Conservation (phyloP, 176 grass and related monocot genomes). For the Eleusine coracana region DNA sequence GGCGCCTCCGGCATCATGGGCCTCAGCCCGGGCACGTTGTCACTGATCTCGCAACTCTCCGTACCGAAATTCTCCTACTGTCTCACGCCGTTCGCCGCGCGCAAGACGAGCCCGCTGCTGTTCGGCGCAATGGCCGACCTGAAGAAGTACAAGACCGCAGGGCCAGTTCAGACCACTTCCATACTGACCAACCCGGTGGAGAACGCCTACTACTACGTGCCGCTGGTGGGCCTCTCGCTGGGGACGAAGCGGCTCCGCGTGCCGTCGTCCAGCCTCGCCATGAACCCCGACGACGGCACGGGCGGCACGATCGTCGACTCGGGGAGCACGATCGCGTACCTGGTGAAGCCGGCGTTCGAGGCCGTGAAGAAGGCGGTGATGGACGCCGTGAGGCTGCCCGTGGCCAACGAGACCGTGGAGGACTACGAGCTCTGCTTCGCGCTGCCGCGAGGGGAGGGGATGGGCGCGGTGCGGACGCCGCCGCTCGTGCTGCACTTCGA, state of each 20-base stretch:
- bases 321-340: conserved; percentile 36
- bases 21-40: conserved; percentile 36
- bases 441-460: not conserved
- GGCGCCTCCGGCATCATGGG: conserved; percentile 41
- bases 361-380: conserved; percentile 34
- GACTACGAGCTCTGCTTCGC: conserved; percentile 58
- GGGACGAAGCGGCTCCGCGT: conserved; percentile 25
- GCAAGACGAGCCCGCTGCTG: conserved; percentile 27
- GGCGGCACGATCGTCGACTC: conserved; percentile 40
- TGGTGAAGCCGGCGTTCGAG: conserved; percentile 44
- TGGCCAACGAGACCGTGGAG: conserved; percentile 1
- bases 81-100: conserved; percentile 35
- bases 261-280: conserved; percentile 16
- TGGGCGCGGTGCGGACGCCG: conserved; percentile 32
- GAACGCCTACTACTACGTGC: conserved; percentile 39
- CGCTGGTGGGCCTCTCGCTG: conserved; percentile 25
- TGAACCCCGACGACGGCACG: conserved; percentile 20
- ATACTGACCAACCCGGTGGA: conserved; percentile 20
- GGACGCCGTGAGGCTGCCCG: conserved; percentile 9
- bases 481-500: conserved; percentile 67
- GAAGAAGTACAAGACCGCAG: conserved; percentile 24
- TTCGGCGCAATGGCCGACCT: conserved; percentile 47
- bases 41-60: conserved; percentile 22
- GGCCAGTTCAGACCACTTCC: conserved; percentile 27
- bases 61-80: conserved; percentile 43